Percentiles rank a stretch among this genome's conserved stretches.
phyloP scores from a whole-genome alignment of 768 basidiomycete genomes.

The Termitomyces sp. region DNA sequence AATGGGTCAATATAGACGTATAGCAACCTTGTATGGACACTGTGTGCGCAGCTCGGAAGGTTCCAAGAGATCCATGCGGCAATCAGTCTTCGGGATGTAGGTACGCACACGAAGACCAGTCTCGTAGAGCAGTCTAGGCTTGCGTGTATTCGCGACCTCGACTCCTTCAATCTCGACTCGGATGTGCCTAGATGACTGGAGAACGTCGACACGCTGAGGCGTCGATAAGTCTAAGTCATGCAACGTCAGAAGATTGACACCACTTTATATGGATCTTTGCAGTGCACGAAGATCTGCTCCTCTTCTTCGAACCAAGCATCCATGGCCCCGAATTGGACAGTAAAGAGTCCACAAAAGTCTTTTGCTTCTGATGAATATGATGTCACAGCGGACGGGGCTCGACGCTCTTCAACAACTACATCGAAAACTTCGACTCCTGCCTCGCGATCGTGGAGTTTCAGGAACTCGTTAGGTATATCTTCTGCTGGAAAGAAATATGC shows the following conservation, averaged over 20 bases:
- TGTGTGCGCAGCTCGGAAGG: slow-evolving; percentile 41
- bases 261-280: slow-evolving; percentile 71
- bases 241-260: background rate
- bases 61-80: slow-evolving; percentile 43
- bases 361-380: slow-evolving; percentile 23
- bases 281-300: slow-evolving; percentile 55
- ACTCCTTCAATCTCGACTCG: slow-evolving; percentile 58
- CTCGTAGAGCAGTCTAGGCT: slow-evolving; percentile 55
- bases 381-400: slow-evolving; percentile 36
- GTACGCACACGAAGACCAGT: slow-evolving; percentile 53
- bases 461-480: slow-evolving; percentile 40
- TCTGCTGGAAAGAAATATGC: slow-evolving; percentile 47
- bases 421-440: slow-evolving; percentile 38
- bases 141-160: slow-evolving; percentile 55
- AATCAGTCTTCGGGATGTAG: slow-evolving; percentile 59
- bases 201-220: slow-evolving; percentile 55
- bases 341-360: slow-evolving; percentile 42
- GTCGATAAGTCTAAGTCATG: background rate
- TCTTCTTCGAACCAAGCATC: slow-evolving; percentile 73
- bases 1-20: background rate
- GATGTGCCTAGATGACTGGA: slow-evolving; percentile 58
- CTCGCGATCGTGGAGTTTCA: slow-evolving; percentile 28
- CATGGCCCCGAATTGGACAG: slow-evolving; percentile 43
- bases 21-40: slow-evolving; percentile 63
- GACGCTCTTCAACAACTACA: slow-evolving; percentile 36